Base-by-base conservation (phyloP, 2,329 filamentous ascomycete genomes). In the Fusarium aywerte region DNA sequence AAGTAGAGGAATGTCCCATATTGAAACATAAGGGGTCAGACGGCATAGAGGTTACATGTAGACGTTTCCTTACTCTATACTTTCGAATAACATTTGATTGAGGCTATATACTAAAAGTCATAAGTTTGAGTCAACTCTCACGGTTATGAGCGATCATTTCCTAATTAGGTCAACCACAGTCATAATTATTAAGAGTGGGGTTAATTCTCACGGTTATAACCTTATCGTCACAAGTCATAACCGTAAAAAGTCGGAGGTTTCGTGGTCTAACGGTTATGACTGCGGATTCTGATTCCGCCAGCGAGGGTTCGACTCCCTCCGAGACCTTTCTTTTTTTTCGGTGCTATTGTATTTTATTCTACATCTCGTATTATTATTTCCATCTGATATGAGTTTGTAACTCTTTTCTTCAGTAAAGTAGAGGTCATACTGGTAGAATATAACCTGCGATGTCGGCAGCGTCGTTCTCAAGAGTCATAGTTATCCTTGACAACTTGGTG, bases 361-460 rank as follows among this genome's bases (percentile, higher is more conserved):
- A 9, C 27, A 27, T 27, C 8, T 27, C n/a, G 15, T 6, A 38
- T 7, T 39, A 11, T 38, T 31, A 35, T 29, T n/a, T 7, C 25
- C 21, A n/a, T 47, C 40, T 43, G 27, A 7, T 16, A 5, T 47
- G 7, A 21, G 9, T 3, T 47, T 15, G 13, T 35, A 10, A 21
- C 11, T 29, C 25, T 4, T 16, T 50, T 20, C 7, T n/a, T 3
- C n/a, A 13, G 16, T 35, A n/a, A n/a, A n/a, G n/a, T n/a, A 18
- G 21, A 44, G 32, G 7, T 27, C 8, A 27, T 11, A 27, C 16
- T 50, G 12, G n/a, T n/a, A 21, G 25, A 13, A 32, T 16, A 33
- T 32, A 20, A 12, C 13, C 48, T 67, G 62, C 49, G 62, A 58
- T 66, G 36, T 63, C 57, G 62, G 62, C 50, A 35, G 11, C 13